Conservation (phyloP, 805 yeast genomes). For the Hanseniaspora valbyensis region DNA sequence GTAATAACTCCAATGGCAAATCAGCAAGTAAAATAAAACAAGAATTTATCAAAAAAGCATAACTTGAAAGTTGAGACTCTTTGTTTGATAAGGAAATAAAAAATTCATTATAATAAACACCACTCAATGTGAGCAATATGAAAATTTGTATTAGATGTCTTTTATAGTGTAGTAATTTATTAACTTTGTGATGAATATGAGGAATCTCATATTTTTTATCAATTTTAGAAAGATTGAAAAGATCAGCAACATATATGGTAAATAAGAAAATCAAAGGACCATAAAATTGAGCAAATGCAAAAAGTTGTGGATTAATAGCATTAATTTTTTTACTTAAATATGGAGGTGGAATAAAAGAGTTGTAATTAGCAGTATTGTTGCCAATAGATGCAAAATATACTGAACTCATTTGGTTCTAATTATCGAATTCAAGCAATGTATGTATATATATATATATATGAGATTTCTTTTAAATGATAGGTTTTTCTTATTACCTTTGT, state of each 20-base stretch:
- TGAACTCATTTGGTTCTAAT: too few relatives aligned
- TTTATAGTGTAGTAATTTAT: not conserved
- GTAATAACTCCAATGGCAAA: slow-evolving; percentile 26
- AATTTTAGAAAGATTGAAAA: not conserved
- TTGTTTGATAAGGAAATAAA: not conserved
- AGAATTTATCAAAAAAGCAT: not conserved
- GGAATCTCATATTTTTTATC: slow-evolving; percentile 1
- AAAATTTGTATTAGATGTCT: not conserved
- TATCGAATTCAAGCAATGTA: too few relatives aligned
- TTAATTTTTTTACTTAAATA: slow-evolving; percentile 4
- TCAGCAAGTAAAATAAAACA: slow-evolving; percentile 6
- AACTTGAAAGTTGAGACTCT: not conserved
- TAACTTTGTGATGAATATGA: not conserved
- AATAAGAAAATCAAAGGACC: not conserved
- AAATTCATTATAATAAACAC: not conserved
- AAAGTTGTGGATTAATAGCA: slow-evolving; percentile 9
- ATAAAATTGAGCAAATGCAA: slow-evolving; percentile 1
- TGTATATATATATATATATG: too few relatives aligned
- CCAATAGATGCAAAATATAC: not conserved
- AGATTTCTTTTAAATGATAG: too few relatives aligned
- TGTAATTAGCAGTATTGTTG: not conserved
- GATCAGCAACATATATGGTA: not conserved
- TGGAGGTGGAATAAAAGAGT: slow-evolving; percentile 3
- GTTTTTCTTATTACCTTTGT: too few relatives aligned
- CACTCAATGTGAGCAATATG: not conserved